Percentiles rank a stretch among this genome's conserved stretches.
Conservation (phyloP, 805 yeast genomes). For the Starmera dryadoides region DNA sequence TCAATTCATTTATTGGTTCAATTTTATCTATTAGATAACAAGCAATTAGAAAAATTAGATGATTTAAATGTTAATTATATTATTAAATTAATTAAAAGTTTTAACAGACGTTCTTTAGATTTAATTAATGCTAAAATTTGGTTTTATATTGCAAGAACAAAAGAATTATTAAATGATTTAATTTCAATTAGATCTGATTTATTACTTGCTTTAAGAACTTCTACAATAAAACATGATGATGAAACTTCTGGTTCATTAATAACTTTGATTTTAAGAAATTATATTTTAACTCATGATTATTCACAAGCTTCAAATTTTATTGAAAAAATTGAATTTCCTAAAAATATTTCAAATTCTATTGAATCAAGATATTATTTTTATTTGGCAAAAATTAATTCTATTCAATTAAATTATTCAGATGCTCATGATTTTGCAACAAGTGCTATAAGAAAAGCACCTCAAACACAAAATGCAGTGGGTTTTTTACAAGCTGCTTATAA, state of each 20-base stretch:
- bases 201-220: conserved; percentile 72
- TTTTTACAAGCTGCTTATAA: conserved; percentile 87
- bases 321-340: conserved; percentile 85
- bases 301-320: conserved; percentile 85
- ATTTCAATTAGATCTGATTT: conserved; percentile 61
- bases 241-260: conserved; percentile 87
- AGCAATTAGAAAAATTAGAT: conserved; percentile 41
- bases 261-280: conserved; percentile 79
- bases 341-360: conserved; percentile 74
- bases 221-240: conserved; percentile 84
- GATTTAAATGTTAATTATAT: conserved; percentile 44
- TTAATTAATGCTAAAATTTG: conserved; percentile 83
- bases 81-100: conserved; percentile 42
- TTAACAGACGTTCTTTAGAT: conserved; percentile 80
- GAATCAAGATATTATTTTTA: conserved; percentile 90
- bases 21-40: conserved; percentile 62
- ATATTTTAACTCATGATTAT: conserved; percentile 70
- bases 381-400: conserved; percentile 81
- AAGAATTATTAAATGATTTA: conserved; percentile 51
- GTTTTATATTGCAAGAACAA: conserved; percentile 81
- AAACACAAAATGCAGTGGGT: conserved; percentile 75
- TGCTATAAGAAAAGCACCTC: conserved; percentile 97
- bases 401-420: conserved; percentile 85
- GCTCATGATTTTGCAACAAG: conserved; percentile 88
- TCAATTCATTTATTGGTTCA: conserved; percentile 76